These are phyloP conservation scores for Senecio squalidus DNA, from an alignment of 140 eudicot species.

Conservation along the genomic window DNA sequence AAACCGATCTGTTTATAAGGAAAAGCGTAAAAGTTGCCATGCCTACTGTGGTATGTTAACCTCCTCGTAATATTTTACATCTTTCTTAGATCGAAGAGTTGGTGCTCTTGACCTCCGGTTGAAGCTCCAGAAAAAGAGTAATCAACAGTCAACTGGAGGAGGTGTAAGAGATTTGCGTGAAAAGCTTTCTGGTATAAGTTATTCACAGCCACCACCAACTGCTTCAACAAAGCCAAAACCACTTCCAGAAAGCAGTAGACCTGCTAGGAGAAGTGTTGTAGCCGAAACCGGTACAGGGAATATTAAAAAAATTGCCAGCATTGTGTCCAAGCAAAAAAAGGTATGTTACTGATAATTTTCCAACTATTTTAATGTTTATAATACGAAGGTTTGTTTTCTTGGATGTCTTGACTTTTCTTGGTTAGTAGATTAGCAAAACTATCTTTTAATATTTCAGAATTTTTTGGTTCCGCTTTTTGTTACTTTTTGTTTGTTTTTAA, in stretches of 20 bases:
- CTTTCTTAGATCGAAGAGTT: constrained; percentile 49
- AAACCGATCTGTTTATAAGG: neutral
- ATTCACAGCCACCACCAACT: constrained; percentile 35
- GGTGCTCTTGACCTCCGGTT: constrained; percentile 80
- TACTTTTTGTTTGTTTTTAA: too few relatives aligned
- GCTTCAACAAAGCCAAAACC: constrained; percentile 49
- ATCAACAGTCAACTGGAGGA: constrained; percentile 43
- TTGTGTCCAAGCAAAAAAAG: constrained; percentile 62
- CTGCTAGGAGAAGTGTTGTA: constrained; percentile 52
- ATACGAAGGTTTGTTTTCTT: too few relatives aligned
- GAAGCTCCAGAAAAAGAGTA: constrained; percentile 77
- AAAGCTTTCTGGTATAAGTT: constrained; percentile 65
- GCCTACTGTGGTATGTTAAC: neutral
- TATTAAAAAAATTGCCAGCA: constrained; percentile 44
- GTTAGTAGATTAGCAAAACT: too few relatives aligned
- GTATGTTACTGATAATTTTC: constrained; percentile 22
- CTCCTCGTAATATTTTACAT: neutral
- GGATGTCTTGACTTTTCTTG: too few relatives aligned
- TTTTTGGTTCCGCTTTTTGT: too few relatives aligned
- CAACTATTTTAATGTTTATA: neutral
- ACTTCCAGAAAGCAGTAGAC: constrained; percentile 41
- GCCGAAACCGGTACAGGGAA: constrained; percentile 50
- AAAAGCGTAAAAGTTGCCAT: neutral
- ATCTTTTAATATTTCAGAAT: too few relatives aligned
- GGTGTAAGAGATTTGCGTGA: constrained; percentile 87